A percentile compares a stretch with the other conserved stretches of the same genome.
Evolutionary conservation across 805 yeast species (phyloP).

Genomic region (Candida vaughaniae): DNA sequence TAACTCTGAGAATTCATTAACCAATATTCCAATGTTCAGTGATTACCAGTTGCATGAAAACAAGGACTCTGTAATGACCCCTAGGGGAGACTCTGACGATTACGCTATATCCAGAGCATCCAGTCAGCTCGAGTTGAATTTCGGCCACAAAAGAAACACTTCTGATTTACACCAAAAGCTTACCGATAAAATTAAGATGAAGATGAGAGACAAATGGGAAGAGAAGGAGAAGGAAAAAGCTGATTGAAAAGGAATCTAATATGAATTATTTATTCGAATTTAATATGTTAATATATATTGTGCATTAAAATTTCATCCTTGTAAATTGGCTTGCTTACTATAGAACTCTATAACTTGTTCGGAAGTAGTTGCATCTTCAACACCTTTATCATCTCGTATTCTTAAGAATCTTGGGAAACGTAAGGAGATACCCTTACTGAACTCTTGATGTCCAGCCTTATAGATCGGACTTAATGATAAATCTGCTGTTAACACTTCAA

Average conservation of each 20-base stretch:
- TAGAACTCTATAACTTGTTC: slow-evolving; percentile 84
- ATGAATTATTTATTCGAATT: neutral
- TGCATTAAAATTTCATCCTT: slow-evolving; percentile 13
- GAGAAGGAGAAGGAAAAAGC: slow-evolving; percentile 6
- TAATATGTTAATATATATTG: slow-evolving; percentile 3
- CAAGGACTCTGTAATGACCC: slow-evolving; percentile 26
- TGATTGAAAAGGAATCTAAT: neutral
- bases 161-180: slow-evolving; percentile 18
- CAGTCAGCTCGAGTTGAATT: slow-evolving; percentile 24
- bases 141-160: slow-evolving; percentile 16
- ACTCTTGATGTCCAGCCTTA: slow-evolving; percentile 72
- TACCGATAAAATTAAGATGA: slow-evolving; percentile 33
- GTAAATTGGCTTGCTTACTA: slow-evolving; percentile 58
- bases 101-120: slow-evolving; percentile 19
- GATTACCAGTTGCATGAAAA: slow-evolving; percentile 44
- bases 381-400: slow-evolving; percentile 79
- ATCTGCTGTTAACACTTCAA: slow-evolving; percentile 92
- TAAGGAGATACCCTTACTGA: slow-evolving; percentile 81
- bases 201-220: slow-evolving; percentile 36
- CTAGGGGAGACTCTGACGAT: slow-evolving; percentile 31
- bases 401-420: slow-evolving; percentile 87
- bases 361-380: slow-evolving; percentile 84
- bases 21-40: slow-evolving; percentile 64
- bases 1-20: slow-evolving; percentile 58
- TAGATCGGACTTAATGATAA: slow-evolving; percentile 84